phyloP scores from a whole-genome alignment of 23 red algal genomes.

The Agarophyton chilense region DNA sequence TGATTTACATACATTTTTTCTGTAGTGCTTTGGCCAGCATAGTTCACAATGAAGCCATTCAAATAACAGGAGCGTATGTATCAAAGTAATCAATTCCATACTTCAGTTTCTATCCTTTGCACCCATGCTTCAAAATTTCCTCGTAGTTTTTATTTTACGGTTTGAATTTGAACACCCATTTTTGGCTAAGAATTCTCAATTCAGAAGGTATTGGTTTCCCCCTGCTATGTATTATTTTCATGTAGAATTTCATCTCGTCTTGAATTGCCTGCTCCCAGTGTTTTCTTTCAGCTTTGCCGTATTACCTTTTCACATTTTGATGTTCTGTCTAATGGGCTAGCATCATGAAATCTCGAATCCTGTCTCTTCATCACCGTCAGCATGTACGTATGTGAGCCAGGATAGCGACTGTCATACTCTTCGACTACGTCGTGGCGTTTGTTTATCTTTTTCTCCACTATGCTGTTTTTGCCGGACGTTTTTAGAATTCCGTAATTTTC shows the following conservation, averaged over 20 bases:
- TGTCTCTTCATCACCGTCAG: neutral
- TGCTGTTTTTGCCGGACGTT: neutral
- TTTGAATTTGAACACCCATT: constrained; percentile 34
- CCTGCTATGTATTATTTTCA: neutral
- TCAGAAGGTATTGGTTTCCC: neutral
- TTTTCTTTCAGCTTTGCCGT: neutral
- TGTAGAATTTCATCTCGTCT: constrained; percentile 3
- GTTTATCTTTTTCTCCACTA: neutral
- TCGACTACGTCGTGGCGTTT: neutral
- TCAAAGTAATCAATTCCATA: constrained; percentile 32
- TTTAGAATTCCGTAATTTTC: neutral
- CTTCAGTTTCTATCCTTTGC: constrained; percentile 21
- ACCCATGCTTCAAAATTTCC: neutral
- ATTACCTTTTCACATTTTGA: neutral
- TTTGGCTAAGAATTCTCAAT: neutral
- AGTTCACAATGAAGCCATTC: neutral
- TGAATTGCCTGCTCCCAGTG: neutral
- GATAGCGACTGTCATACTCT: neutral
- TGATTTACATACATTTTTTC: neutral
- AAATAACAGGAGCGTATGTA: neutral
- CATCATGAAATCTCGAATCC: neutral
- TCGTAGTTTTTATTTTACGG: constrained; percentile 1
- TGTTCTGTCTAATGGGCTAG: neutral
- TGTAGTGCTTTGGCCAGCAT: constrained; percentile 1
- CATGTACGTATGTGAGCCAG: constrained; percentile 21